phyloP scores from a whole-genome alignment of 306 rosid species.

The Acacia crassicarpa region DNA sequence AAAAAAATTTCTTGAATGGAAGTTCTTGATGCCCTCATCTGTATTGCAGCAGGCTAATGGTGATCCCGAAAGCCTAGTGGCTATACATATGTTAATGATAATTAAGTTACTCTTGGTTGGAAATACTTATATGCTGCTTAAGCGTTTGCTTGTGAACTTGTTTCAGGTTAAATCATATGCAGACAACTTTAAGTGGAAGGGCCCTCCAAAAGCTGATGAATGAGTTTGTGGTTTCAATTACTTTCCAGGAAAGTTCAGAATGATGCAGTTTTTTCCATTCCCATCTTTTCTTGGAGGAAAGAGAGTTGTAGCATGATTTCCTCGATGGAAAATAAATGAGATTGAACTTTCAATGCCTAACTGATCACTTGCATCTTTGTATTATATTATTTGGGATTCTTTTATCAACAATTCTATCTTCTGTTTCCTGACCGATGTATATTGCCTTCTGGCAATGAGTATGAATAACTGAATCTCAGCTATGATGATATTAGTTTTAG shows the following conservation, averaged over 20 bases:
- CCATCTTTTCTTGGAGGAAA: conserved; percentile 31
- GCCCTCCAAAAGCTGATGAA: conserved; percentile 51
- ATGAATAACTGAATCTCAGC: neutral
- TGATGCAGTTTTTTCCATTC: conserved; percentile 35
- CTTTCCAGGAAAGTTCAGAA: conserved; percentile 31
- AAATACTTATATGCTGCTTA: neutral
- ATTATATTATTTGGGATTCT: neutral
- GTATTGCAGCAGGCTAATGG: neutral
- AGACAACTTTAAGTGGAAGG: conserved; percentile 98
- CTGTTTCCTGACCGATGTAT: neutral
- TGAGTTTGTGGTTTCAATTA: conserved; percentile 40
- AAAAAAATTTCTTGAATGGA: neutral
- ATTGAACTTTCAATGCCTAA: conserved; percentile 28
- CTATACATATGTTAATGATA: neutral
- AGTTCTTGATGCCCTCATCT: neutral
- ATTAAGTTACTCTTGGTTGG: neutral
- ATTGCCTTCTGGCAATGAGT: neutral
- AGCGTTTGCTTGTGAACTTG: conserved; percentile 8
- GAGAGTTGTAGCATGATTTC: conserved; percentile 33
- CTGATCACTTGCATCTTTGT: conserved; percentile 11
- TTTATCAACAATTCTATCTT: neutral
- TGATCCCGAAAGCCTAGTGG: neutral
- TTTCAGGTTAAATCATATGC: conserved; percentile 83
- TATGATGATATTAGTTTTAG: neutral
- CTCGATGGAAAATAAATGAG: conserved; percentile 46